Evolutionary conservation across 2,329 filamentous ascomycete species (phyloP).

Genomic region (Knufia fluminis): DNA sequence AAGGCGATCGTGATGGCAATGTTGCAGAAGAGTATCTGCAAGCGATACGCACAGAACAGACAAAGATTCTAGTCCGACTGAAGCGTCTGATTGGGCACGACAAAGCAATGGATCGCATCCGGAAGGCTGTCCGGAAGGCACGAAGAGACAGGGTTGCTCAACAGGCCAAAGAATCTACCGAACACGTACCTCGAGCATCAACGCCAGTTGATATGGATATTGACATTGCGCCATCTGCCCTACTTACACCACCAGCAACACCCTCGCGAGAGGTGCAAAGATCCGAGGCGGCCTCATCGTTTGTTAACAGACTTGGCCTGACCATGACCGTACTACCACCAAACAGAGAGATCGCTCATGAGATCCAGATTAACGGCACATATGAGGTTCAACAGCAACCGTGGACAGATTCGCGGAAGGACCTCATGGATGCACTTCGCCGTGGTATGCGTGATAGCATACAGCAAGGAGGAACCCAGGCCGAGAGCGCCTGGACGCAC

Average conservation of each 20-base stretch:
- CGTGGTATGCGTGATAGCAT: constrained; percentile 51
- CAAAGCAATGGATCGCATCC: constrained; percentile 50
- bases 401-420: constrained; percentile 43
- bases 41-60: constrained; percentile 58
- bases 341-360: constrained; percentile 54
- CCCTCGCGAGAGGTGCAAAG: constrained; percentile 29
- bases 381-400: constrained; percentile 48
- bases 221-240: constrained; percentile 22
- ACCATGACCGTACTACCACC: constrained; percentile 52
- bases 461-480: constrained; percentile 46
- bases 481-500: constrained; percentile 50
- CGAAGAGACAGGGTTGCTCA: constrained; percentile 19
- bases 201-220: constrained; percentile 18
- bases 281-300: constrained; percentile 30
- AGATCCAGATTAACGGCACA: constrained; percentile 55
- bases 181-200: constrained; percentile 21
- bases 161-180: constrained; percentile 10
- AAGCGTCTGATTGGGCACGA: constrained; percentile 55
- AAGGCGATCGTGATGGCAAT: constrained; percentile 51
- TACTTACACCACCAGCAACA: constrained; percentile 22
- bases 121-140: constrained; percentile 51
- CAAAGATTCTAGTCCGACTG: constrained; percentile 52
- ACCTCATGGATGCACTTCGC: constrained; percentile 42
- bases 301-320: constrained; percentile 36
- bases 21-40: constrained; percentile 55